phyloP scores from a whole-genome alignment of 257 asterid genomes.

The Henckelia pumila region DNA sequence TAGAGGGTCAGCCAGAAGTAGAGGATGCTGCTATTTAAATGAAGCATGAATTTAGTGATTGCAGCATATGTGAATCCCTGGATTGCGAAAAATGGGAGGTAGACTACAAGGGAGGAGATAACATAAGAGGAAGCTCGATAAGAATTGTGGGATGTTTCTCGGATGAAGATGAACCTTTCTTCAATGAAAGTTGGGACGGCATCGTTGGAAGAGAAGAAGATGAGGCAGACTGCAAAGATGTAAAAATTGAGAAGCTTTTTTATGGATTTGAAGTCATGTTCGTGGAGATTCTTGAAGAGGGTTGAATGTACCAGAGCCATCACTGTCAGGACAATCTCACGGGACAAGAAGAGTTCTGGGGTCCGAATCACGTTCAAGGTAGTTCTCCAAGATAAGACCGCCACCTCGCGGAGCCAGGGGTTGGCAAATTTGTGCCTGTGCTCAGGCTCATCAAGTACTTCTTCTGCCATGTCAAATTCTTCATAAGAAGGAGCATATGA shows the following conservation, averaged over 20 bases:
- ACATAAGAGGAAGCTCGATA: conserved; percentile 79
- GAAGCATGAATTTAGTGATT: conserved; percentile 59
- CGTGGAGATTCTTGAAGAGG: conserved; percentile 49
- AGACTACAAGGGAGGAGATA: conserved; percentile 76
- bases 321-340: conserved; percentile 64
- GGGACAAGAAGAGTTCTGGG: conserved; percentile 76
- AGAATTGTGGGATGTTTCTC: conserved; percentile 84
- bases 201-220: conserved; percentile 84
- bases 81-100: conserved; percentile 81
- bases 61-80: conserved; percentile 75
- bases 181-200: conserved; percentile 90
- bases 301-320: conserved; percentile 75
- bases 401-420: conserved; percentile 85
- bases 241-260: conserved; percentile 72
- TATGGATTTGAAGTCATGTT: conserved; percentile 45
- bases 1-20: conserved; percentile 73
- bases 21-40: conserved; percentile 37
- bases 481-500: conserved; percentile 40
- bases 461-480: conserved; percentile 45
- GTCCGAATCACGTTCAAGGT: conserved; percentile 71
- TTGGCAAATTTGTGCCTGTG: conserved; percentile 63
- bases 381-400: conserved; percentile 69
- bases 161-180: conserved; percentile 82
- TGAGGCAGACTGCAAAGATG: conserved; percentile 69
- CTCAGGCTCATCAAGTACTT: conserved; percentile 67